phyloP scores from a whole-genome alignment of 305 asterid species.

The Fraxinus floribunda region DNA sequence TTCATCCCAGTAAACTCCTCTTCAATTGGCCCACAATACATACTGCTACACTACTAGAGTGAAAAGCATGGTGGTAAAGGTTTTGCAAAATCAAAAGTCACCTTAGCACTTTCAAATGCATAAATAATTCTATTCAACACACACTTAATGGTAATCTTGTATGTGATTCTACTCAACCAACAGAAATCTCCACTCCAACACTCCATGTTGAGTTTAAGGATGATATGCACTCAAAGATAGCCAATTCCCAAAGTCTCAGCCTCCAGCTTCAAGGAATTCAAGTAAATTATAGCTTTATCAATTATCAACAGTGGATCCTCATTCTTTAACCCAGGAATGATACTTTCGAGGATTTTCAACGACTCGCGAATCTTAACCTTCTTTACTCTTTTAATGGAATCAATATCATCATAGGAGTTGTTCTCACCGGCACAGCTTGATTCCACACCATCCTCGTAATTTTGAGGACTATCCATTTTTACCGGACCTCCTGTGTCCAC shows the following conservation, averaged over 20 bases:
- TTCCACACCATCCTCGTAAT: slow-evolving; percentile 31
- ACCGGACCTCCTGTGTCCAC: slow-evolving; percentile 24
- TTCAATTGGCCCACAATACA: slow-evolving; percentile 33
- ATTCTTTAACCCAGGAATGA: slow-evolving; percentile 51
- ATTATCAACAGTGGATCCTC: slow-evolving; percentile 59
- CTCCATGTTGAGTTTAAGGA: slow-evolving; percentile 11
- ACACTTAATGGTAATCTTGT: slow-evolving; percentile 27
- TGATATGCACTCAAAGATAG: slow-evolving; percentile 18
- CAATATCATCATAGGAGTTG: slow-evolving; percentile 23
- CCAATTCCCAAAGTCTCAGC: slow-evolving; percentile 51
- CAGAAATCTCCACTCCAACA: slow-evolving; percentile 4
- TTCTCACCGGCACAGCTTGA: slow-evolving; percentile 28
- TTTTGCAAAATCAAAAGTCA: slow-evolving; percentile 24
- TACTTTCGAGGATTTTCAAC: slow-evolving; percentile 44
- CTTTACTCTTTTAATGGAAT: slow-evolving; percentile 32
- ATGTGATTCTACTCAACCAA: slow-evolving; percentile 20
- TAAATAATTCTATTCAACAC: slow-evolving; percentile 30
- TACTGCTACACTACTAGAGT: slow-evolving; percentile 36
- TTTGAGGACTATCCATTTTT: slow-evolving; percentile 23
- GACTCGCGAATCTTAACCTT: slow-evolving; percentile 49
- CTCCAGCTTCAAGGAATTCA: slow-evolving; percentile 57
- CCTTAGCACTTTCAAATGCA: slow-evolving; percentile 36
- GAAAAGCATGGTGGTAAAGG: slow-evolving; percentile 31
- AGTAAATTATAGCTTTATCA: slow-evolving; percentile 62
- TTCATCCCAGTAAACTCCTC: slow-evolving; percentile 38